A percentile compares a stretch with the other conserved stretches of the same genome.
Conservation (phyloP, 495 filamentous ascomycete species). For the Aspergillus olivimuriae region DNA sequence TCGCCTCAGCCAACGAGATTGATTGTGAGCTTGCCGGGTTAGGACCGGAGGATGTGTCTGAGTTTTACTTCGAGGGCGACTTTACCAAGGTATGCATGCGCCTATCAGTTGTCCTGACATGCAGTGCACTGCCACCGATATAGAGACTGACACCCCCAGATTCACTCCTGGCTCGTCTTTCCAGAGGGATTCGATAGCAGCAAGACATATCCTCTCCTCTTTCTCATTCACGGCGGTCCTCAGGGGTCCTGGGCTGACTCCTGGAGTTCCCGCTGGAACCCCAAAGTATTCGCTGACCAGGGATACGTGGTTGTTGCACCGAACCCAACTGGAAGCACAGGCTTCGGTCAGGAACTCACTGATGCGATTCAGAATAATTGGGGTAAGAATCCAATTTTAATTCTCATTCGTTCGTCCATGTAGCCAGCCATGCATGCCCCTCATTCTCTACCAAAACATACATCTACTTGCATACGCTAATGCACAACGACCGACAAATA, state of each 20-base stretch:
- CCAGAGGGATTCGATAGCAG: conserved; percentile 38
- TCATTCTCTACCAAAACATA: neutral
- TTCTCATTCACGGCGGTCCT: conserved; percentile 49
- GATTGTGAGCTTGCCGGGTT: conserved; percentile 27
- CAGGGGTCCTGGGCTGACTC: conserved; percentile 42
- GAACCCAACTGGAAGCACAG: conserved; percentile 47
- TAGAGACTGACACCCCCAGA: conserved; percentile 11
- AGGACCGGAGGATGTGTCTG: conserved; percentile 26
- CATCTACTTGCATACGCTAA: no score
- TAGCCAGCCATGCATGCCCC: no score
- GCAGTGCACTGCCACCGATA: no score
- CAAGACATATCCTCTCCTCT: conserved; percentile 45
- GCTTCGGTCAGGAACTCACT: conserved; percentile 42
- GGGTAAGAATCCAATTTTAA: conserved; percentile 35
- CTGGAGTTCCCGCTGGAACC: conserved; percentile 48
- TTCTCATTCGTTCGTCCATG: no score
- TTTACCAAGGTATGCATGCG: conserved; percentile 24
- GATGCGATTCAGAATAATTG: conserved; percentile 44
- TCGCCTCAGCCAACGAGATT: conserved; percentile 30
- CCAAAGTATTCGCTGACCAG: conserved; percentile 49
- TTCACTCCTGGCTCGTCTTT: conserved; percentile 46
- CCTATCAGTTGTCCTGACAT: no score
- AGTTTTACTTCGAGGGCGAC: conserved; percentile 32
- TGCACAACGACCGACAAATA: no score
- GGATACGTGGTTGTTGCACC: conserved; percentile 51